A percentile compares a stretch with the other conserved stretches of the same genome.
phyloP scores from a whole-genome alignment of 1,139 yeast species.

The Magnusiomyces suaveolens region DNA sequence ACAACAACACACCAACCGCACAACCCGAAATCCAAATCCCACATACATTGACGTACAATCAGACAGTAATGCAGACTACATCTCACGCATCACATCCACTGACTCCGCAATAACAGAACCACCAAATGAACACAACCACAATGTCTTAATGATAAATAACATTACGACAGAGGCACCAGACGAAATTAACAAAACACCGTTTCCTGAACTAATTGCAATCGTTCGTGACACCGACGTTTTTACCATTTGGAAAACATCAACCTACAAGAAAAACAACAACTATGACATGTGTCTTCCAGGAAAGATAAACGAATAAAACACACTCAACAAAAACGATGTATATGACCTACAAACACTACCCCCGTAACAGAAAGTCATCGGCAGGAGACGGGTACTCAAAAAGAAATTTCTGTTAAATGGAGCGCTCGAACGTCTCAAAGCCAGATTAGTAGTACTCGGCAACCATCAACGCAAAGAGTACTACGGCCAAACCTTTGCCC shows the following conservation, averaged over 20 bases:
- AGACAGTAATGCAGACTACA: not conserved
- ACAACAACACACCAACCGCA: not conserved
- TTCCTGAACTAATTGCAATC: not conserved
- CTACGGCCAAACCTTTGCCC: constrained; percentile 23
- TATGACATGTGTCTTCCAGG: not conserved
- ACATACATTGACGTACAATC: not conserved
- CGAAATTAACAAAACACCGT: not conserved
- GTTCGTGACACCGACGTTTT: not conserved
- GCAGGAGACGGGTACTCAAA: constrained; percentile 10
- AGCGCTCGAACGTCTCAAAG: constrained; percentile 9
- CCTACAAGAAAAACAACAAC: not conserved
- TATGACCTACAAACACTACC: not conserved
- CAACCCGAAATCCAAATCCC: not conserved
- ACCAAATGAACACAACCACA: not conserved
- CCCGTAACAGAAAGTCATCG: not conserved
- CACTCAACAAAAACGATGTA: not conserved
- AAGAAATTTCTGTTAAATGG: constrained; percentile 10
- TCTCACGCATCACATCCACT: not conserved
- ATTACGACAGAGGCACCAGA: not conserved
- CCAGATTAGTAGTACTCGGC: constrained; percentile 15
- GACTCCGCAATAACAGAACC: not conserved
- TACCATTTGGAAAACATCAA: not conserved
- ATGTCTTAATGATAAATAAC: not conserved
- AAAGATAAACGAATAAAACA: not conserved
- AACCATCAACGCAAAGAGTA: constrained; percentile 11